phyloP scores from a whole-genome alignment of 2,329 filamentous ascomycete species.

The Blastomyces emzantsi region DNA sequence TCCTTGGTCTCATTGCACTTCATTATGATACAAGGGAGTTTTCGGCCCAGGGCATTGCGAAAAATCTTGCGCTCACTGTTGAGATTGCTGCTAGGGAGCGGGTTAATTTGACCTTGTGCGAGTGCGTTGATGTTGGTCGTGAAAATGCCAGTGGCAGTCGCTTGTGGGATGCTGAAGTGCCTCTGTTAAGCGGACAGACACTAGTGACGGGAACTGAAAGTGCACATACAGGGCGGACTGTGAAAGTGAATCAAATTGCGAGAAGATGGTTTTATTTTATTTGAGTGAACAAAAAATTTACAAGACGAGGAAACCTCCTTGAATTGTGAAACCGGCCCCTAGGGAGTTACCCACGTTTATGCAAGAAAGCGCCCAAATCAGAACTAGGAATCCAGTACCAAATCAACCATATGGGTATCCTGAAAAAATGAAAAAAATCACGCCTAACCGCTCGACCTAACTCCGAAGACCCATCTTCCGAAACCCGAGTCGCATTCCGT shows the following conservation, averaged over 20 bases:
- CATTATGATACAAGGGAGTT: slow-evolving; percentile 39
- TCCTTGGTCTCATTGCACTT: slow-evolving; percentile 35
- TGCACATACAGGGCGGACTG: slow-evolving; percentile 50
- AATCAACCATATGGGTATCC: slow-evolving; percentile 5
- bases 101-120: slow-evolving; percentile 32
- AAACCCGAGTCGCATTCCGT: neutral
- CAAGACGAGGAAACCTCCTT: neutral
- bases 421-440: neutral
- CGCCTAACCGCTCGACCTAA: neutral
- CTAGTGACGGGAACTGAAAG: slow-evolving; percentile 37
- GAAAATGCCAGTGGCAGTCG: slow-evolving; percentile 25
- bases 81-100: slow-evolving; percentile 27
- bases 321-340: neutral
- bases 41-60: slow-evolving; percentile 41
- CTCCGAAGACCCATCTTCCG: neutral
- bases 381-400: neutral
- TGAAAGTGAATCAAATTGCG: slow-evolving; percentile 50
- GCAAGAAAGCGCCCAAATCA: neutral
- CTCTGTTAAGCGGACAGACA: slow-evolving; percentile 51
- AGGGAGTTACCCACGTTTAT: neutral
- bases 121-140: slow-evolving; percentile 30
- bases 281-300: slow-evolving; percentile 24
- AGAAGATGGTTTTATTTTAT: slow-evolving; percentile 58
- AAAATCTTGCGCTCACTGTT: slow-evolving; percentile 34
- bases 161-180: slow-evolving; percentile 46